Evolutionary conservation across 257 asterid species (phyloP).

Genomic region (Jacaranda copaia): DNA sequence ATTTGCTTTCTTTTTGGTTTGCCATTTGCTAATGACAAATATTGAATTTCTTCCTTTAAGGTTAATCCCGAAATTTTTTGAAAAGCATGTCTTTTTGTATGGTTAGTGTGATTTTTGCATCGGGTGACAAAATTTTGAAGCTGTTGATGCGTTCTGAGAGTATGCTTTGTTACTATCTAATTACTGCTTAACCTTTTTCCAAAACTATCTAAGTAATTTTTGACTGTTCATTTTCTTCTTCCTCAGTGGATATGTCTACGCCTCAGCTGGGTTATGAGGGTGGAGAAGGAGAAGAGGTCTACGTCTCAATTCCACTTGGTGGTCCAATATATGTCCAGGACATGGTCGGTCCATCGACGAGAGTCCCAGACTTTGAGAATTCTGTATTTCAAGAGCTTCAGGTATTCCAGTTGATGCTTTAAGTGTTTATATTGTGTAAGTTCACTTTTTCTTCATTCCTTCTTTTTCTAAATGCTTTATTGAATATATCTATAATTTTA

Average conservation of each 20-base stretch:
- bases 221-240: neutral
- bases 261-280: slow-evolving; percentile 39
- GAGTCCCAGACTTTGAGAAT: slow-evolving; percentile 65
- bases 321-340: slow-evolving; percentile 73
- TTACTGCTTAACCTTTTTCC: neutral
- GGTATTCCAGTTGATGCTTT: slow-evolving; percentile 44
- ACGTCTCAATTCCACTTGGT: slow-evolving; percentile 76
- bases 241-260: slow-evolving; percentile 26
- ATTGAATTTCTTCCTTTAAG: too few relatives aligned
- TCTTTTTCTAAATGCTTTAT: neutral
- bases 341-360: slow-evolving; percentile 69
- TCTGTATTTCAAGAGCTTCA: slow-evolving; percentile 63
- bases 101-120: neutral
- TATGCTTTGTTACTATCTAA: neutral
- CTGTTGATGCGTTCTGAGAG: neutral
- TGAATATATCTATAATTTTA: neutral
- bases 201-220: neutral
- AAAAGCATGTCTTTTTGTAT: neutral
- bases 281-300: slow-evolving; percentile 57
- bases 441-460: neutral
- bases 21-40: neutral
- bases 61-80: neutral
- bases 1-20: neutral
- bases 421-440: neutral
- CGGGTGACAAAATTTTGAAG: neutral